Evolutionary conservation across 139 green algal genomes (phyloP), one percentile per base, ranked within the genome.

Genomic region (Chara braunii): DNA sequence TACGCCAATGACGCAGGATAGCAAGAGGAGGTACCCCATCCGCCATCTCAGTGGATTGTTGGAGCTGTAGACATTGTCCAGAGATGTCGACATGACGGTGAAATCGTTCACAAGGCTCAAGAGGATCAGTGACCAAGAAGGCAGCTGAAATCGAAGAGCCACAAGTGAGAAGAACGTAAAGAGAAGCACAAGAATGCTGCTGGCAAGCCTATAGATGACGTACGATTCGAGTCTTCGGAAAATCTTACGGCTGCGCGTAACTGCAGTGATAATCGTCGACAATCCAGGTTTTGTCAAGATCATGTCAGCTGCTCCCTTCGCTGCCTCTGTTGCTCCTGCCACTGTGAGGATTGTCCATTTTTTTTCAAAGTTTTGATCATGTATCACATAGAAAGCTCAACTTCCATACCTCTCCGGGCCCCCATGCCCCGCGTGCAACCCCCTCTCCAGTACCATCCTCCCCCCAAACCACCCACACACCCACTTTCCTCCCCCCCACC

Each of bases 301-400:
- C 52, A 95, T 95, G 79, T 95, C 88, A 30, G 88, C 85, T 48
- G 88, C 88, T 24, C 84, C 88, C 54, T 84, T 83, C 9, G 88
- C 88, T 4, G 88, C 88, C 57, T 93, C 87, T 0, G 88, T 95
- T 14, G 87, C 78, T 37, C 83, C 84, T 36, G 78, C 58, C 35
- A 94, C 87, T 22, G 88, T 86, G 51, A 95, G 89, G 42, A n/a
- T n/a, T n/a, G n/a, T n/a, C n/a, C n/a, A n/a, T n/a, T n/a, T n/a
- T n/a, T n/a, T n/a, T n/a, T n/a, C n/a, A n/a, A n/a, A n/a, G n/a
- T n/a, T n/a, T n/a, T n/a, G n/a, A n/a, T n/a, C n/a, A n/a, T n/a
- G n/a, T n/a, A n/a, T n/a, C n/a, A n/a, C n/a, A n/a, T n/a, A n/a
- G n/a, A n/a, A n/a, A n/a, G n/a, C n/a, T n/a, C n/a, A n/a, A n/a